Base-by-base conservation (phyloP, 1,139 yeast genomes). In the Candida tunisiensis region DNA sequence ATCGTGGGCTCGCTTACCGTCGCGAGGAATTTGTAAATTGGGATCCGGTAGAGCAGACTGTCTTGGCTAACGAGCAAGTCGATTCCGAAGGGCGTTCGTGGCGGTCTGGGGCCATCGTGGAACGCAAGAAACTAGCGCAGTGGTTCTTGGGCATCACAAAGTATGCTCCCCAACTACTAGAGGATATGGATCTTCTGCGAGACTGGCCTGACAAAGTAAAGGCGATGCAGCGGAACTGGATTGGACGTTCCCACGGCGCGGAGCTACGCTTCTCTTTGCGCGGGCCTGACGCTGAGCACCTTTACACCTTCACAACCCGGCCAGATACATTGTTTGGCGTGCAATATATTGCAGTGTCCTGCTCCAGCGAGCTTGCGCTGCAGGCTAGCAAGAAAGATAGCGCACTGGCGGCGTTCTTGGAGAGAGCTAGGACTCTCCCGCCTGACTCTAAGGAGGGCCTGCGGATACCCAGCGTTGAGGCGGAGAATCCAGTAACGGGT, bases 1-100 rank as follows among this genome's bases (percentile, higher is more conserved):
- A 82, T 38, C 62, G 72, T 22, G 93, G 93, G 0, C 53, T 80
- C 31, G 96, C 94, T 0, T 85, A 88, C 45, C 62, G 85, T 37
- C 73, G 74, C 31, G 71, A 74, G 26, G 93, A 95, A 0, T 80
- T 75, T 40, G 91, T 88, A 30, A 88, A 88, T 45, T 88, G 98
- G 98, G 98, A 88, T 49, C 98, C 98, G 0, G 69, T 88, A 0
- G 98, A 88, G 41, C 65, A 74, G 40, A 88, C 98, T 0, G 98
- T 88, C 1, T 57, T 88, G 34, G 98, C 98, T 1, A 88, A 88
- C 47, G 98, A 88, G 49, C 98, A 88, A 48, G 96, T 88, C 3
- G 98, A 88, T 47, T 51, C 75, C 2, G 67, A 79, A 24, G 98
- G 98, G 0, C 60, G 71, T 31, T 82, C 95, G 0, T 88, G 98